Percentiles rank a stretch among this genome's conserved stretches.
phyloP scores from a whole-genome alignment of 1,284 basidiomycete species.

The Agaricales sp. region DNA sequence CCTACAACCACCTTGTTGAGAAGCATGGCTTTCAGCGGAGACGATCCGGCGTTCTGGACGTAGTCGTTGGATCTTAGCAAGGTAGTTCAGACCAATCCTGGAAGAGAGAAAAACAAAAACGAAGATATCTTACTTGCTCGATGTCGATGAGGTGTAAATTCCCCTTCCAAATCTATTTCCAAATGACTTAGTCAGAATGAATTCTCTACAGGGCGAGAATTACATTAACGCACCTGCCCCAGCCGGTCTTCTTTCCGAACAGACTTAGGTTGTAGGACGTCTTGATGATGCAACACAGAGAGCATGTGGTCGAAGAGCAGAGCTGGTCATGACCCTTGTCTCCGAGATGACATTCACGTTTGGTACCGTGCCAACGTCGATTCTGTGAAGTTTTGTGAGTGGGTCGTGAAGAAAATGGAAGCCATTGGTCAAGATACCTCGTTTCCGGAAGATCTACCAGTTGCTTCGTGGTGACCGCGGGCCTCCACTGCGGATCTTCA shows the following conservation, averaged over 20 bases:
- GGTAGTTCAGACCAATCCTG: not conserved
- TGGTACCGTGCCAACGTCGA: constrained; percentile 47
- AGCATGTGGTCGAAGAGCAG: constrained; percentile 42
- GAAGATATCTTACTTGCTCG: constrained; percentile 37
- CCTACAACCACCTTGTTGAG: constrained; percentile 63
- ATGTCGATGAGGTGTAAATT: constrained; percentile 49
- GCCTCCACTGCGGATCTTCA: constrained; percentile 39
- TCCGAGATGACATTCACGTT: constrained; percentile 44
- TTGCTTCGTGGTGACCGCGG: constrained; percentile 40
- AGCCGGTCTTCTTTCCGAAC: constrained; percentile 54
- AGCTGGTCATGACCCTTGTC: constrained; percentile 45
- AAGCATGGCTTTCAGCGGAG: constrained; percentile 46
- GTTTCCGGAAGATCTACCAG: constrained; percentile 46
- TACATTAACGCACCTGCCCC: constrained; percentile 39
- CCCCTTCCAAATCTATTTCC: constrained; percentile 44
- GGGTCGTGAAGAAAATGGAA: not conserved
- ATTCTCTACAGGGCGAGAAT: not conserved
- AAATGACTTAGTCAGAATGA: no score
- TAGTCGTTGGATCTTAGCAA: constrained; percentile 48
- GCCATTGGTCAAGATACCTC: constrained; percentile 22
- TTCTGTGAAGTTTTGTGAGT: constrained; percentile 16
- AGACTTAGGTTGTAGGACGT: constrained; percentile 50
- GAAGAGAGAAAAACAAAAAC: not conserved
- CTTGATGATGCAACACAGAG: constrained; percentile 46
- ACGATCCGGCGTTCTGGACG: constrained; percentile 40